Evolutionary conservation across 169 alveolate genomes (phyloP).

Genomic region (Sarcocystis neurona): DNA sequence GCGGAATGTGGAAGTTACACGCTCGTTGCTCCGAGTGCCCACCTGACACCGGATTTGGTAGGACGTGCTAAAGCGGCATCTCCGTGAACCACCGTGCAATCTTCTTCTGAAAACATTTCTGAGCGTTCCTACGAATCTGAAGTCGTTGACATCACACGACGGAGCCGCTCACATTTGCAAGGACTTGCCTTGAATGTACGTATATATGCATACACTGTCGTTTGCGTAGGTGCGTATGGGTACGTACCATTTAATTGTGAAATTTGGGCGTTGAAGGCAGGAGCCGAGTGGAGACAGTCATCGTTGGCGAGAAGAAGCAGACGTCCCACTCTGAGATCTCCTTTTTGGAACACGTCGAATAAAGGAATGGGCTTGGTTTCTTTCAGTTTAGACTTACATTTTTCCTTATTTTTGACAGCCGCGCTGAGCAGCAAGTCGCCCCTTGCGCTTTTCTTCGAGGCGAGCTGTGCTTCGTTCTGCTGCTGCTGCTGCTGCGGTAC

Average conservation of each 20-base stretch:
- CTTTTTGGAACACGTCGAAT: conserved; percentile 5
- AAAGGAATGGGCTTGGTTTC: conserved; percentile 15
- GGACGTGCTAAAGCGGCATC: too few species aligned
- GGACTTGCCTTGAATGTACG: too few species aligned
- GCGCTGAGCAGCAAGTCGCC: neutral
- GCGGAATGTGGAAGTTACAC: too few species aligned
- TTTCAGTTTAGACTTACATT: neutral
- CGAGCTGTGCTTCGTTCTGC: neutral
- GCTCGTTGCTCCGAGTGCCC: too few species aligned
- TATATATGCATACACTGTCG: neutral
- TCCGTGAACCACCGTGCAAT: too few species aligned
- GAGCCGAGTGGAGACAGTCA: neutral
- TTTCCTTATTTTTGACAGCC: neutral
- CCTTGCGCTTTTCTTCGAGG: neutral
- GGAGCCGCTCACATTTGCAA: too few species aligned
- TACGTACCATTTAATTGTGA: neutral
- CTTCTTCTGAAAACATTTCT: neutral
- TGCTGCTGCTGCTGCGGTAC: neutral
- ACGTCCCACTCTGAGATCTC: neutral
- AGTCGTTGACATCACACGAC: too few species aligned
- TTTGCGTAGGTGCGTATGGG: neutral
- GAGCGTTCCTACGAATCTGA: neutral
- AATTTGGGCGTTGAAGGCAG: neutral
- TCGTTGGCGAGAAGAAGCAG: conserved; percentile 4
- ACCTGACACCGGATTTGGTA: too few species aligned